Base-by-base conservation (phyloP, 129 eudicot species). In the Artemisia tridentata region DNA sequence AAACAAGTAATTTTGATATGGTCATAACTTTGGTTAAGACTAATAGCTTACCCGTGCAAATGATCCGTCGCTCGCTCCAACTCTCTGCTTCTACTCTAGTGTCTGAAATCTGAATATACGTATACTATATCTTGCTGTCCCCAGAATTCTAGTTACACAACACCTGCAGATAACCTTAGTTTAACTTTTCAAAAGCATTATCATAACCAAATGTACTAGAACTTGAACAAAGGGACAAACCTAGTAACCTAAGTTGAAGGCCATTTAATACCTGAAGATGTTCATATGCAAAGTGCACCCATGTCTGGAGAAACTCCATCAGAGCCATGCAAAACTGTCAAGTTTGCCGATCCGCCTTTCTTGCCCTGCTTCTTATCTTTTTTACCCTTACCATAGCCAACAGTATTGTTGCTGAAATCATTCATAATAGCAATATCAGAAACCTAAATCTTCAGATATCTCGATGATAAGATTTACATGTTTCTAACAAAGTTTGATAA, bases 221-320 rank as follows among this genome's bases (percentile, higher is more conserved):
- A 15, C 20, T 16, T 25, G 11, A 57, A 50, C 14, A 68, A 68
- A 76, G 69, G 75, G 46, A 25, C 25, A 65, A 57, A 47, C 15
- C 31, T 6, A 23, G 14, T 56, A 68, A 29, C 21, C 46, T 15
- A 47, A 75, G 68, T 11, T 56, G 54, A 18, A 23, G 55, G 63
- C 58, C 48, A 23, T 9, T 16, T 54, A 58, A 69, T 71, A 79
- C 86, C 86, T 67, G 52, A 34, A 71, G 72, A 54, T 18, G 65
- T 51, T 84, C 80, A 91, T 65, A 91, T 91, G 74, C 97, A 91
- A 63, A 91, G 84, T 34, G 96, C 92, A 61, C 97, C 97, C 88
- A 91, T 49, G 65, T 91, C 96, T 25, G 81, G 90, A 3, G 83
- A 82, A 65, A 66, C 80, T 75, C 74, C 89, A 76, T 86, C 86